A percentile compares a stretch with the other conserved stretches of the same genome.
These are phyloP conservation scores for Phyllosticta paracitricarpa DNA, from an alignment of 2,329 filamentous ascomycete species.

Conservation along the genomic window DNA sequence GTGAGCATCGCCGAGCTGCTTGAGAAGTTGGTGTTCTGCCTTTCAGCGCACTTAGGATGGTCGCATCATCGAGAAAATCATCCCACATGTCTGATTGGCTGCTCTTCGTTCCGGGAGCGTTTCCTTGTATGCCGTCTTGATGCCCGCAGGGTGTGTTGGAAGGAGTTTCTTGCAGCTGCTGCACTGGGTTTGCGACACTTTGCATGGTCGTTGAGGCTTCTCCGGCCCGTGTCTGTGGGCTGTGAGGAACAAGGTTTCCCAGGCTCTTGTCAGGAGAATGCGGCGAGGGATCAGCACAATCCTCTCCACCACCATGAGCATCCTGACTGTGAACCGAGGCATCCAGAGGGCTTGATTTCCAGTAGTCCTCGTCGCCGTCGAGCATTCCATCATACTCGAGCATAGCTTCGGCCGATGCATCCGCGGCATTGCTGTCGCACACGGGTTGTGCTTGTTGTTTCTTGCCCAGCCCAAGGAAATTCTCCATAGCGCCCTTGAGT, in stretches of 20 bases:
- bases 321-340: neutral
- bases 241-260: neutral
- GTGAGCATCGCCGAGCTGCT: slow-evolving; percentile 14
- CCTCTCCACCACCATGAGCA: neutral
- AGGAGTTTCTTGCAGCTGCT: neutral
- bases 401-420: neutral
- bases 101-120: neutral
- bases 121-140: neutral
- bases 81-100: neutral
- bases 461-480: slow-evolving; percentile 1
- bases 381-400: neutral
- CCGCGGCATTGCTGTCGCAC: neutral
- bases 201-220: neutral
- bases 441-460: neutral
- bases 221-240: neutral
- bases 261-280: neutral
- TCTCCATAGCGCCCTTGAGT: slow-evolving; percentile 29
- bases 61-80: neutral
- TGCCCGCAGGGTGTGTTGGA: neutral
- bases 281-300: neutral
- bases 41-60: slow-evolving; percentile 22
- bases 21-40: slow-evolving; percentile 4
- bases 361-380: neutral
- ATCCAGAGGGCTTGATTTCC: neutral
- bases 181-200: neutral